Evolutionary conservation across 306 rosid genomes (phyloP), one percentile per base, ranked within the genome.

Genomic region (Sechiopsis laciniata): DNA sequence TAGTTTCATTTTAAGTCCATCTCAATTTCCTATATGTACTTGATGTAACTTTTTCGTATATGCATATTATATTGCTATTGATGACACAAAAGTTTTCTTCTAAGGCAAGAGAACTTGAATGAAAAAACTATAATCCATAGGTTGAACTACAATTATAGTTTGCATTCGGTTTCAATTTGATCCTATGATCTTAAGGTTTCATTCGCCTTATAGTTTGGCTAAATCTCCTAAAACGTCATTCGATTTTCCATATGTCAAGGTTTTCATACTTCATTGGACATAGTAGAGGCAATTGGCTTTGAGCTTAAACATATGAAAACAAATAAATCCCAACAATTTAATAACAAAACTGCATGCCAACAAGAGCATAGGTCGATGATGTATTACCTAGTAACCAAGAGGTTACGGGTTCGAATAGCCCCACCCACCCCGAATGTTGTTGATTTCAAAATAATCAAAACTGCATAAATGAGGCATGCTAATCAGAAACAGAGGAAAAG

Each of bases 401-500:
- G 46, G 46, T 7, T 40, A 40, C 10, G 10, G 7, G 9, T 40
- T 40, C 46, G 10, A 40, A 40, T 40, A 7, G 7, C 46, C 46
- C 46, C 46, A 40, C 46, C 46, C 0, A 37, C 7, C 46, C 46
- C 42, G 8, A 37, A 37, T 37, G 5, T 37, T 37, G 42, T 37
- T 40, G 46, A 40, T 1, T 40, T 40, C 8, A 40, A 40, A 40
- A 40, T 0, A 40, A 2, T 3, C 10, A 40, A 40, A 40, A 40
- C 46, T 40, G 46, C 9, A 54, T 35, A 72, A 57, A 74, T 16
- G 40, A 22, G 40, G 17, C 22, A 46, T 32, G n/a, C 11, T 40
- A 20, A 78, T 53, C 19, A 26, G 22, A 45, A 35, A 16, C 76
- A 65, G 76, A 58, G 14, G 73, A 22, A 81, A 66, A 60, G 7